Percentiles rank a stretch among this genome's conserved stretches.
Evolutionary conservation across 495 filamentous ascomycete genomes (phyloP).

Genomic region (Chaetomium tenue): DNA sequence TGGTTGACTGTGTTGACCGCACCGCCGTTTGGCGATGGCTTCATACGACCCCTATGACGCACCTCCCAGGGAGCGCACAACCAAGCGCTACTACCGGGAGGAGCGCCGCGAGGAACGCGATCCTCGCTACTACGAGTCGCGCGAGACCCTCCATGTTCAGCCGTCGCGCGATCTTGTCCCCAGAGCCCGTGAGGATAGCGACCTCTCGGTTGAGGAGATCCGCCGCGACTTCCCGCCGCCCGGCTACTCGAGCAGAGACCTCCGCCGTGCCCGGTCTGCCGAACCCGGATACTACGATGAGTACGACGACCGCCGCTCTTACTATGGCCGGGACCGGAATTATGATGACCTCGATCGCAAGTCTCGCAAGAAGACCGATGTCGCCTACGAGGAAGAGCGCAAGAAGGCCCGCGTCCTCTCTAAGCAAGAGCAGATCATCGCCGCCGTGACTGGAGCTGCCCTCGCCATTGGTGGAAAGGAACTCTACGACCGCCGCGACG

Average conservation of each 20-base stretch:
- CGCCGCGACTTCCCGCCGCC: conserved; percentile 66
- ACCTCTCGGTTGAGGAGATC: conserved; percentile 65
- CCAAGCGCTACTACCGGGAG: conserved; percentile 47
- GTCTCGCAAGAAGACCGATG: conserved; percentile 32
- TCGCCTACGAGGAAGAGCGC: conserved; percentile 48
- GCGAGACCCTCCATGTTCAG: conserved; percentile 47
- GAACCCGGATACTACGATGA: conserved; percentile 48
- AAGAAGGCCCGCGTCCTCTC: conserved; percentile 47
- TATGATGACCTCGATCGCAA: conserved; percentile 51
- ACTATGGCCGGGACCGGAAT: conserved; percentile 43
- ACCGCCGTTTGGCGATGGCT: conserved; percentile 38
- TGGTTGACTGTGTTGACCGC: background rate
- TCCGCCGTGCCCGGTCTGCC: conserved; percentile 53
- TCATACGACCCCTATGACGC: conserved; percentile 50
- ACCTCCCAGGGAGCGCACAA: conserved; percentile 42
- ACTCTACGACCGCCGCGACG: conserved; percentile 54
- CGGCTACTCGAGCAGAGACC: conserved; percentile 49
- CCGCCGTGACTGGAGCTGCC: conserved; percentile 52
- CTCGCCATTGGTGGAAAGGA: conserved; percentile 56
- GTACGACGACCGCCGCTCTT: conserved; percentile 43
- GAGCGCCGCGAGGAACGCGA: conserved; percentile 47
- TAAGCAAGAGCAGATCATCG: conserved; percentile 60
- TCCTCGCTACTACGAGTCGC: conserved; percentile 49
- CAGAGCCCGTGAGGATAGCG: conserved; percentile 55
- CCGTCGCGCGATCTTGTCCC: conserved; percentile 52